Base-by-base conservation (phyloP, 495 filamentous ascomycete species). In the Penicillium verhagenii region DNA sequence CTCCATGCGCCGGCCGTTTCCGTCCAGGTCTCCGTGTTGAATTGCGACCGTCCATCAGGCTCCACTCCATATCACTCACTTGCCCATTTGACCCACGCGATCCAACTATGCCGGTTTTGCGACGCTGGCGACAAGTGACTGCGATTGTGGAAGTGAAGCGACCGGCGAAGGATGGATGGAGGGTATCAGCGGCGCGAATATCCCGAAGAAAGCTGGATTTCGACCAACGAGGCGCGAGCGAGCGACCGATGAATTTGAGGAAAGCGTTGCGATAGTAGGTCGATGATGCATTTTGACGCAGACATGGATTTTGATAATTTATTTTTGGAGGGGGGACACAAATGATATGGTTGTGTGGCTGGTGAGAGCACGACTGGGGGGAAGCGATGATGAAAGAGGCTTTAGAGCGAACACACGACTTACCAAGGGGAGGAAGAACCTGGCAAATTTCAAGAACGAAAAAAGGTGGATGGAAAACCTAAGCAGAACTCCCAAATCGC, bases 401-500 rank as follows among this genome's bases (percentile, higher is more conserved):
- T 58, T 37, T 44, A 35, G 43, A n/a, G 45, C 35, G 46, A 18
- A 29, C 46, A 50, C 28, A 35, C 21, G 51, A 66, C 65, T 67
- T 53, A 67, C 65, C 61, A 60, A 58, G 56, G 56, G 53, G 37
- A 53, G 46, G 44, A 60, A 59, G 53, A 58, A 55, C 50, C 58
- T 53, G 39, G 42, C 61, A 49, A 64, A 61, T 52, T 53, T 57
- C 53, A 67, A 67, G n/a, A 68, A 61, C 59, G 51, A 68, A 66
- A 60, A 69, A 66, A 58, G 58, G 58, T 57, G 62, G 50, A 50
- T 47, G 50, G 62, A 55, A 51, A 59, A 65, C 53, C 51, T 60
- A 59, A 70, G 58, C 58, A 66, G 26, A 70, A 70, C 65, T 69
- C 66, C 68, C 61, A 58, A 61, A 61, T 56, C 57, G 53, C 52